Base-by-base conservation (phyloP, 2,329 filamentous ascomycete genomes). In the Emmonsiellopsis sp. region DNA sequence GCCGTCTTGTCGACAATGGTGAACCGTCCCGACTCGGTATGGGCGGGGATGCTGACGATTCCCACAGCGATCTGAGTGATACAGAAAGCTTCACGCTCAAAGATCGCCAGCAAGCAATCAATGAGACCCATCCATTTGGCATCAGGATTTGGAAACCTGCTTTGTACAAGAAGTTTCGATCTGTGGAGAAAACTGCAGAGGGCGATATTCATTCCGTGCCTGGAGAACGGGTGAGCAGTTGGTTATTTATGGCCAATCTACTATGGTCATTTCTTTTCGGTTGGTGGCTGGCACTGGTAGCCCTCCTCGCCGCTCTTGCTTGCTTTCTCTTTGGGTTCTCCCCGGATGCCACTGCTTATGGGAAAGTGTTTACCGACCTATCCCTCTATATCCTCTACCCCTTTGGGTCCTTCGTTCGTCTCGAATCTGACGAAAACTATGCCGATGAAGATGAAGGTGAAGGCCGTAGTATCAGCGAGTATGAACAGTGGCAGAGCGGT, bases 91-190 rank as follows among this genome's bases (percentile, higher is more conserved):
- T 98, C 68, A 98, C 93, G 0, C 80, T 98, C 62, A 95, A 94
- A 70, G 93, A 98, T 70, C 84, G 93, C 53, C 93, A 98, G 72
- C 85, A 95, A 68, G 93, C 93, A 59, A 98, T 98, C 77, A 98
- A 98, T 73, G 86, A 95, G 69, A 98, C 93, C 0, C 93, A 98
- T 76, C 93, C 93, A 0, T 98, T 98, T 64, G 93, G 93, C 77
- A 97, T 98, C 67, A 85, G 94, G 68, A 89, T 98, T 58, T 98
- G 93, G 93, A 98, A 98, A 71, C 93, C 93, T 43, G 94, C 93
- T 1, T 71, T 98, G 58, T 98, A 98, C 79, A 98, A 98, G 73
- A 98, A 98, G 71, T 85, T 87, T 63, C 85, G 93, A 54, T 98
- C 93, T 1, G 94, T 98, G 38, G 90, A 97, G 69, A 93, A 94